Evolutionary conservation across 2,329 filamentous ascomycete species (phyloP).

Genomic region (Penicillium thymicola): DNA sequence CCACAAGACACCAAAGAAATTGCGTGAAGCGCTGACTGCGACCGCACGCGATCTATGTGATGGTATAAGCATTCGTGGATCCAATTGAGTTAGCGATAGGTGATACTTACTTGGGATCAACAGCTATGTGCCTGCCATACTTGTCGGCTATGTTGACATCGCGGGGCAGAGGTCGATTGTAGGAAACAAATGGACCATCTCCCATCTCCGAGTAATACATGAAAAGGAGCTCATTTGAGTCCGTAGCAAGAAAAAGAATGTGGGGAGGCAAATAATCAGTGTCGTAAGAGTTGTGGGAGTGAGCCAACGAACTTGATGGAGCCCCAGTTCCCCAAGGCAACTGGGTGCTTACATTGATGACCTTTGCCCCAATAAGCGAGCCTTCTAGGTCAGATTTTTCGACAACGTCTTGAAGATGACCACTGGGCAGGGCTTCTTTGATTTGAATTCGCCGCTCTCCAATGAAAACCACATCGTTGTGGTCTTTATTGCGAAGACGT

Average conservation of each 20-base stretch:
- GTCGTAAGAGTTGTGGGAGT: background rate
- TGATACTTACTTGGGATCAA: constrained; percentile 68
- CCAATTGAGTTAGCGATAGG: background rate
- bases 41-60: constrained; percentile 50
- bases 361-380: constrained; percentile 73
- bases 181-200: constrained; percentile 59
- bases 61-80: background rate
- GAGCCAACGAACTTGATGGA: constrained; percentile 17
- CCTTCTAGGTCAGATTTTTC: constrained; percentile 74
- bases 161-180: constrained; percentile 57
- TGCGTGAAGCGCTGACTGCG: constrained; percentile 68
- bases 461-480: constrained; percentile 83
- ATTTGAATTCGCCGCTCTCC: constrained; percentile 80
- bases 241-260: constrained; percentile 71
- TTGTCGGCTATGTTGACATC: constrained; percentile 53
- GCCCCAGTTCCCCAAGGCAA: constrained; percentile 33
- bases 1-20: constrained; percentile 68
- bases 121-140: constrained; percentile 65
- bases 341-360: constrained; percentile 61
- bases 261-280: constrained; percentile 64
- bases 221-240: constrained; percentile 71
- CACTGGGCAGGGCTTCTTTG: constrained; percentile 63
- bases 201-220: constrained; percentile 59
- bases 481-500: constrained; percentile 64
- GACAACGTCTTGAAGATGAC: constrained; percentile 71